A percentile compares a stretch with the other conserved stretches of the same genome.
phyloP scores from a whole-genome alignment of 495 filamentous ascomycete genomes.

The Penicillium salamii region DNA sequence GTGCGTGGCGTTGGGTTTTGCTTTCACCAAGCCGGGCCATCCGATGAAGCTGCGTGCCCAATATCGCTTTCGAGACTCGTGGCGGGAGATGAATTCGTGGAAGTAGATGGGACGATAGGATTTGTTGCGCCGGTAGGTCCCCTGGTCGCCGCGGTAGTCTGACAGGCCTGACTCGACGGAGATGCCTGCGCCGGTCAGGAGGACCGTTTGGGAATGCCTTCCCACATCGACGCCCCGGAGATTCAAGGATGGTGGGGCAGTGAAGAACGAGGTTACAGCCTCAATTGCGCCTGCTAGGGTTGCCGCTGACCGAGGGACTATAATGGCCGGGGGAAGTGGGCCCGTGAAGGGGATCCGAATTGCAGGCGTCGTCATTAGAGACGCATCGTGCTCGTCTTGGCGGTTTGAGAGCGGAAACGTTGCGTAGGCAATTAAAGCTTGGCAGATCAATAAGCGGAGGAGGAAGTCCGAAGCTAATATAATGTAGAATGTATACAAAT shows the following conservation, averaged over 20 bases:
- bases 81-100: slow-evolving; percentile 76
- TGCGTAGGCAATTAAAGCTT: slow-evolving; percentile 4
- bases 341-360: slow-evolving; percentile 91
- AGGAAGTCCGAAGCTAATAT: not conserved
- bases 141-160: slow-evolving; percentile 86
- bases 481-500: not conserved
- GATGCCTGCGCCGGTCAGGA: slow-evolving; percentile 89
- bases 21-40: slow-evolving; percentile 76
- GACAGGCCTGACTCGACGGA: slow-evolving; percentile 90
- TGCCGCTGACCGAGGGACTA: slow-evolving; percentile 66
- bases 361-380: slow-evolving; percentile 61
- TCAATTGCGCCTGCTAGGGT: slow-evolving; percentile 71
- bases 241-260: slow-evolving; percentile 47
- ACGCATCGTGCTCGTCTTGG: slow-evolving; percentile 22
- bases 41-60: slow-evolving; percentile 95
- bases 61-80: slow-evolving; percentile 90
- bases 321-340: slow-evolving; percentile 72
- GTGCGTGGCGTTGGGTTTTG: slow-evolving; percentile 78
- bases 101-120: slow-evolving; percentile 90
- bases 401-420: not conserved
- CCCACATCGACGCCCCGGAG: slow-evolving; percentile 48
- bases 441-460: not conserved
- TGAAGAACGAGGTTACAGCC: slow-evolving; percentile 72
- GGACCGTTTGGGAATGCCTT: slow-evolving; percentile 56
- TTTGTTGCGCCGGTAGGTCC: slow-evolving; percentile 89